phyloP scores from a whole-genome alignment of 164 flowering plant genomes.

The Paratinospora sagittata region DNA sequence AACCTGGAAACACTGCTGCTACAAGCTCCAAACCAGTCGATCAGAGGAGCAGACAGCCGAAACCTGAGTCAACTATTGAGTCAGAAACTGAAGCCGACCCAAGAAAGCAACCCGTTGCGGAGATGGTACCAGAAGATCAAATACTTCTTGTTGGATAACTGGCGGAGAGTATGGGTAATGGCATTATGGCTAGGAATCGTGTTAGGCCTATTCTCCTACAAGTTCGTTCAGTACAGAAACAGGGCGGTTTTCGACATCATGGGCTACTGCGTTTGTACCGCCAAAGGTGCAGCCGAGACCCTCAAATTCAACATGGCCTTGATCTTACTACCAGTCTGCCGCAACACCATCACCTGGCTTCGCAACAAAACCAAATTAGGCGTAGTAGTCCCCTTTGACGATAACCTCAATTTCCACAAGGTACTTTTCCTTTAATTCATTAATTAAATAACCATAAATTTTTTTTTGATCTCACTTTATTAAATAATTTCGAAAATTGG shows the following conservation, averaged over 20 bases:
- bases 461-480: too few relatives aligned
- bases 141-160: slow-evolving; percentile 44
- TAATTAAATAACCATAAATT: too few relatives aligned
- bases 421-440: slow-evolving; percentile 14
- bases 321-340: slow-evolving; percentile 56
- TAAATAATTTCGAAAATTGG: background rate
- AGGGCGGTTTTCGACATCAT: slow-evolving; percentile 40
- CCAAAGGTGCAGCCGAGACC: slow-evolving; percentile 65
- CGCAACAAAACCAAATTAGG: slow-evolving; percentile 57
- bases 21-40: slow-evolving; percentile 27
- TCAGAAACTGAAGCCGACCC: slow-evolving; percentile 31
- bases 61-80: slow-evolving; percentile 31
- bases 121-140: slow-evolving; percentile 30
- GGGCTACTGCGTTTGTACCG: slow-evolving; percentile 54
- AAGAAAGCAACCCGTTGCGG: slow-evolving; percentile 28
- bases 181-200: slow-evolving; percentile 36
- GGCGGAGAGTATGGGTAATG: slow-evolving; percentile 52
- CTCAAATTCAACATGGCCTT: slow-evolving; percentile 69
- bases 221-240: slow-evolving; percentile 38
- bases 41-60: slow-evolving; percentile 21
- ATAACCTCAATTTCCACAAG: slow-evolving; percentile 60
- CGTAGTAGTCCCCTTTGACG: slow-evolving; percentile 46
- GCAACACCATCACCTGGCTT: slow-evolving; percentile 68
- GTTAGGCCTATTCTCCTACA: slow-evolving; percentile 41
- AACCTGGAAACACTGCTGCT: slow-evolving; percentile 30